phyloP scores from a whole-genome alignment of 805 yeast genomes.

The Scheffersomyces lignosus region DNA sequence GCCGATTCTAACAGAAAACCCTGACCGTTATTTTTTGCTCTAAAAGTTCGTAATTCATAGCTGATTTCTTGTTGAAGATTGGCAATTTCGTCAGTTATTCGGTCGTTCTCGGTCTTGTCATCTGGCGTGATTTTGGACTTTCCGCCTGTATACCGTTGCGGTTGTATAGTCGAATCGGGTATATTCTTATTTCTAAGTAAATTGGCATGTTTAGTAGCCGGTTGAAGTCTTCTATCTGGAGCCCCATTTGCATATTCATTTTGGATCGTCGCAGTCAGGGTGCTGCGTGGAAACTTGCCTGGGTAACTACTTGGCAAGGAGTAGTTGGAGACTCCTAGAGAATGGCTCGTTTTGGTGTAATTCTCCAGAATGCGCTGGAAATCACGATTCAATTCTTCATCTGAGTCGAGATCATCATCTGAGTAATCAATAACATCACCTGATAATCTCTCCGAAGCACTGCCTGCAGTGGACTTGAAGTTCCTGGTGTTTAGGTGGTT shows the following conservation, averaged over 20 bases:
- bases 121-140: neutral
- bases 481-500: too few species aligned
- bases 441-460: neutral
- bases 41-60: conserved; percentile 6
- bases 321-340: conserved; percentile 3
- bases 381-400: conserved; percentile 12
- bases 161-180: too few species aligned
- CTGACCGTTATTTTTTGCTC: neutral
- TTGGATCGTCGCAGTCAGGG: neutral
- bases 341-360: conserved; percentile 5
- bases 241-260: neutral
- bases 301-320: conserved; percentile 21
- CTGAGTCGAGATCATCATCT: conserved; percentile 8
- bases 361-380: conserved; percentile 7
- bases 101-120: neutral
- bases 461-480: neutral
- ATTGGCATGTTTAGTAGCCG: too few species aligned
- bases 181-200: too few species aligned
- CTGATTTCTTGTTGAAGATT: conserved; percentile 8
- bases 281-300: conserved; percentile 13
- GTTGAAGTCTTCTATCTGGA: neutral
- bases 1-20: neutral
- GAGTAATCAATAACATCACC: conserved; percentile 3
- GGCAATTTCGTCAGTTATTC: neutral
- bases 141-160: too few species aligned